These are phyloP conservation scores for Metarhizium brunneum DNA, from an alignment of 2,329 filamentous ascomycete species.

Conservation along the genomic window DNA sequence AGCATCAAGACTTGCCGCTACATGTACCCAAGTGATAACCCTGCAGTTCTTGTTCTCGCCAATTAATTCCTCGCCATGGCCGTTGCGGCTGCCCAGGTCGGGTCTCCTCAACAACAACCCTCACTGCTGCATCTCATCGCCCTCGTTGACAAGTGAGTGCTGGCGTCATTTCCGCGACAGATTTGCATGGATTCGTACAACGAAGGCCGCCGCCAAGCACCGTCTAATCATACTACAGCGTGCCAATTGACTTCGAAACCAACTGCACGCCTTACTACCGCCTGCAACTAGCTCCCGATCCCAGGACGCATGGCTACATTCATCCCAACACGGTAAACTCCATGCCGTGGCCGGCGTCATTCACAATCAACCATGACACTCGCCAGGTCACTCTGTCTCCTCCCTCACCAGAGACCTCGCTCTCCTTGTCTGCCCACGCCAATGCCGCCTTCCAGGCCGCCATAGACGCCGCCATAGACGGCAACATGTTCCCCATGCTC, in stretches of 20 bases:
- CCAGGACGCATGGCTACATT: constrained; percentile 40
- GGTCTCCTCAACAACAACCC: neutral
- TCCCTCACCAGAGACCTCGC: constrained; percentile 13
- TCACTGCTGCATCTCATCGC: constrained; percentile 28
- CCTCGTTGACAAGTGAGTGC: constrained; percentile 32
- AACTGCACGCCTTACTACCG: constrained; percentile 31
- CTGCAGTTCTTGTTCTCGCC: neutral
- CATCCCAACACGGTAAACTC: constrained; percentile 32
- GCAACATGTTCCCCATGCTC: constrained; percentile 27
- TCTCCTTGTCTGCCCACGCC: constrained; percentile 20
- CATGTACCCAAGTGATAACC: no score
- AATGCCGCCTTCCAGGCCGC: constrained; percentile 29
- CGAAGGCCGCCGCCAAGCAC: neutral
- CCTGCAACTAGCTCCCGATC: constrained; percentile 34
- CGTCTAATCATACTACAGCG: constrained; percentile 22
- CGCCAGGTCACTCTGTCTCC: constrained; percentile 22
- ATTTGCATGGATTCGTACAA: neutral
- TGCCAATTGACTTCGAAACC: constrained; percentile 34
- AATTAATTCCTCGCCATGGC: neutral
- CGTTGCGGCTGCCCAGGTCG: neutral
- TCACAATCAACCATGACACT: constrained; percentile 24
- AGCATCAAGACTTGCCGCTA: no score
- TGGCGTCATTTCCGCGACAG: neutral
- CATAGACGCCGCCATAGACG: constrained; percentile 27
- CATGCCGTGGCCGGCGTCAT: constrained; percentile 37